Evolutionary conservation across 441 rosid species (phyloP), one percentile per base, ranked within the genome.

Genomic region (Bruguiera hainesii): DNA sequence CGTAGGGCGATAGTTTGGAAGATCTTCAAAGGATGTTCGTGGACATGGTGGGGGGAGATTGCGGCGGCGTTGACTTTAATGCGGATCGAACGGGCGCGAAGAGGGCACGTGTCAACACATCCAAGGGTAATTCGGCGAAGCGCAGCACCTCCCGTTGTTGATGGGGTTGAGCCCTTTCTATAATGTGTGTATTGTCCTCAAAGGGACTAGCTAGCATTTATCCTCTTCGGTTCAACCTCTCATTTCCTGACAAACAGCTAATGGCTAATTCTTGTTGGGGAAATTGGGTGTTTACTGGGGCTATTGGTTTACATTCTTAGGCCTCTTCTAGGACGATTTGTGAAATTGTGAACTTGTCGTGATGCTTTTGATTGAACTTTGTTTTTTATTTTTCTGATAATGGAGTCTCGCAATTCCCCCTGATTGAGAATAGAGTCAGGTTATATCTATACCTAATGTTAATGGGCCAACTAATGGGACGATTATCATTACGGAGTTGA

Each of bases 1-100:
- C 1, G 5, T 56, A 85, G 89, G 89, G 83, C 3, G 82, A 83
- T 50, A 86, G 89, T 71, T 79, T 81, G 10, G 85, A 87, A 79
- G 85, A 86, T 62, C 81, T 84, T 16, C 91, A 82, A 64, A 80
- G 85, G 87, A 85, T 86, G 91, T 84, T 88, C 48, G 69, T 75
- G 68, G 89, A 84, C 2, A 82, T 88, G 87, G 89, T 90, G 4
- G 81, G 81, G 51, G 89, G 87, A 48, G 89, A 82, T 28, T 71
- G 79, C 1, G 18, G 13, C 42, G 67, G 69, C 60, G 79, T 75
- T 1, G 84, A 76, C 61, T 63, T 65, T 28, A 55, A 53, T 8
- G 59, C 15, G 0, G 63, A 78, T 69, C 83, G 60, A 10, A 75
- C 75, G 76, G 80, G 51, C 4, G 57, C 29, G 18, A 87, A 87